Percentiles rank a stretch among this genome's conserved stretches.
Conservation (phyloP, 2,329 filamentous ascomycete genomes). For the Pseudocercospora cruenta region DNA sequence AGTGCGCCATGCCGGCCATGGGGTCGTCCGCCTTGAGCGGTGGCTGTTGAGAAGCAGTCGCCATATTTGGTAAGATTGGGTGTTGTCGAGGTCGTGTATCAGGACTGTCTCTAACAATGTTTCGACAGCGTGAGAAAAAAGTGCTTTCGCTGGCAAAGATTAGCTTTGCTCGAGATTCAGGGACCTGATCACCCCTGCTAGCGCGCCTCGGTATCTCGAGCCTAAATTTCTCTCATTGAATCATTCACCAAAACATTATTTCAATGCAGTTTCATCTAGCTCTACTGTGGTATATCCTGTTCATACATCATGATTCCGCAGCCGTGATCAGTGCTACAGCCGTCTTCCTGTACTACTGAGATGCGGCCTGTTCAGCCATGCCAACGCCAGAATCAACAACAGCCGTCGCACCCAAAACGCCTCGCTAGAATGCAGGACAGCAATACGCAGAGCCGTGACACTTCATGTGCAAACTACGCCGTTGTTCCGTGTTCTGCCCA, state of each 20-base stretch:
- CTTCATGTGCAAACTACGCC: background rate
- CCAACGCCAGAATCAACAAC: background rate
- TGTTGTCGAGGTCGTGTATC: background rate
- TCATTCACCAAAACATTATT: background rate
- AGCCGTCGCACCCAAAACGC: background rate
- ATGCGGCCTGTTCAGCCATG: background rate
- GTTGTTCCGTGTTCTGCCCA: background rate
- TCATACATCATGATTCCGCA: background rate
- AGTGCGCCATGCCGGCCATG: constrained; percentile 78
- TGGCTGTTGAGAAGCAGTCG: constrained; percentile 19
- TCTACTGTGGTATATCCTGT: background rate
- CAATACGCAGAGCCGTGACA: background rate
- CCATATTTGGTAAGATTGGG: background rate
- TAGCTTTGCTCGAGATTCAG: constrained; percentile 1
- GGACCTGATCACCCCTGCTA: background rate
- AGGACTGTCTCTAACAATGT: background rate
- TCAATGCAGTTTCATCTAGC: background rate
- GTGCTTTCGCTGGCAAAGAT: background rate
- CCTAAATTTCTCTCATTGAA: background rate
- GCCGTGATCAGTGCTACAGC: background rate
- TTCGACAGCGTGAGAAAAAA: background rate
- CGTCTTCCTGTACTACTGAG: background rate
- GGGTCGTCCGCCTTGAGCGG: constrained; percentile 28
- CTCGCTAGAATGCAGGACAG: background rate
- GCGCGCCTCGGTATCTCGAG: background rate